Evolutionary conservation across 2,329 filamentous ascomycete species (phyloP), one percentile per base, ranked within the genome.

Genomic region (Elsinoe ampelina): DNA sequence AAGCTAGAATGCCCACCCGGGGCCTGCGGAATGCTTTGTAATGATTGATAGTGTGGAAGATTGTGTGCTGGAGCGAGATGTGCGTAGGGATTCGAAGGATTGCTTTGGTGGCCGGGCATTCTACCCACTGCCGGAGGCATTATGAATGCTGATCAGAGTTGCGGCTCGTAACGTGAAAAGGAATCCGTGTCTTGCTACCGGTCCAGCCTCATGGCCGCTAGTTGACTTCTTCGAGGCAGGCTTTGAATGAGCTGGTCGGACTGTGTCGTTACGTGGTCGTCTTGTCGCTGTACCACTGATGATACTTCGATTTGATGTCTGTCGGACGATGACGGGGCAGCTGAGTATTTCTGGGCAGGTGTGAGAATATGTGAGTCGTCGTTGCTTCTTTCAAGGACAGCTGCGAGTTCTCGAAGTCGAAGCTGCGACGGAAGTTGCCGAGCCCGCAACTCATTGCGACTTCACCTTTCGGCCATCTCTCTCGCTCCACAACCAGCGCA

Each of bases 1-100:
- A 93, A 95, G 57, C 78, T 80, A 52, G 86, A 83, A 68, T 87
- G 87, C 59, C 79, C 77, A 61, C 80, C 80, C 57, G 91, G 75
- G 45, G 76, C 79, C 56, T 80, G 79, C 60, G 78, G 78, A 2
- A 81, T 73, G 54, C 73, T 73, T 17, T 48, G 50, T 45, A 59
- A 57, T 42, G 58, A 57, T 34, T 73, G 70, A 56, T 73, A 72
- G 58, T 77, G 74, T 55, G 73, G 74, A 61, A 75, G 72, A 62
- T 75, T 71, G 61, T 76, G 73, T 73, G 59, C 54, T 7, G 65
- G 77, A 62, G 79, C 79, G 54, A 81, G 72, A 63, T 82, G 77
- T 45, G 76, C 71, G 68, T 84, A 85, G 22, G 81, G 80, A 61
- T 79, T 80, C 43, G 76, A 80, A 61, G 81, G 71, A 66, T 76